Evolutionary conservation across 2,329 filamentous ascomycete genomes (phyloP), one percentile per base, ranked within the genome.

Genomic region (Aspergillus sp.): DNA sequence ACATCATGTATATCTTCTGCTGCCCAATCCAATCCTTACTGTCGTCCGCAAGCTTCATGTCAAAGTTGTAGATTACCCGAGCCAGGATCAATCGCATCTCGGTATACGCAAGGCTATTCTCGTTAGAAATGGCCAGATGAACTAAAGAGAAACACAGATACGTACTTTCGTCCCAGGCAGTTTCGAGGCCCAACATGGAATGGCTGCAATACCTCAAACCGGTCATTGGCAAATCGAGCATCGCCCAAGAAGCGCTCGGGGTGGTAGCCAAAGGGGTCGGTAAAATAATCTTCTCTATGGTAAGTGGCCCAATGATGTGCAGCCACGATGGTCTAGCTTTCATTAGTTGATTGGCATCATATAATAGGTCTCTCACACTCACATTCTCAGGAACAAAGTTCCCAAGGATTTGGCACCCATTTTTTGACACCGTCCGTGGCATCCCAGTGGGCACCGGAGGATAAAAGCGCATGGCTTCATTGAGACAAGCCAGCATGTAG

Each of bases 171-270:
- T 4, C 74, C 75, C 26, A 78, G 66, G 44, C 75, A 78, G 41
- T 75, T 74, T 2, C 75, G 62, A 3, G 75, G 69, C 0, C 75
- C 74, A 4, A 72, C 43, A 1, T 67, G 68, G 45, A 79, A 77
- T 0, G 75, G 71, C 55, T 77, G 70, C 39, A 73, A 62, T 2
- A 65, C 68, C 0, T 69, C 42, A 13, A 33, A 34, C 9, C 30
- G 19, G 37, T 47, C 45, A 12, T 32, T 31, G 13, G 12, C 28
- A 28, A 32, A 47, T 13, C 36, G 36, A 6, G 40, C 28, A 35
- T 57, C 42, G 5, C 45, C 40, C 5, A 71, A 54, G 62, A 70
- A 78, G 0, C 75, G 64, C 52, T 78, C 72, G 0, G 75, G 76
- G 5, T 57, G 60, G 52, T 69, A 79, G 0, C 52, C 53, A 12